Evolutionary conservation across 139 green algal species (phyloP), one percentile per base, ranked within the genome.

Genomic region (Chlamydomonas sp.): DNA sequence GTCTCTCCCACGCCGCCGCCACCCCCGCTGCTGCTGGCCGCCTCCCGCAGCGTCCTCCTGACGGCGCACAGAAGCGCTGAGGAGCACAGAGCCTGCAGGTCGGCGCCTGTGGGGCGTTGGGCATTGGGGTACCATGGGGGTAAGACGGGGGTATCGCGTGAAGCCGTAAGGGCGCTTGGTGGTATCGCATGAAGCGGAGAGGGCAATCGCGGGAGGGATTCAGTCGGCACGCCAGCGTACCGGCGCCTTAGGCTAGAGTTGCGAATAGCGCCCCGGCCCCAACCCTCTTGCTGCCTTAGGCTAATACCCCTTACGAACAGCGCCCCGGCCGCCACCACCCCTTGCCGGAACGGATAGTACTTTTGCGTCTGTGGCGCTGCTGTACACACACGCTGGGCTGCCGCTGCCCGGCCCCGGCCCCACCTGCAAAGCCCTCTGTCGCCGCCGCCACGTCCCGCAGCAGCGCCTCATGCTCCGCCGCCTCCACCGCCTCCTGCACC

Each of bases 51-150:
- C 94, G 89, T 49, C 31, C 31, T 49, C 58, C 90, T 79, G 20
- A 94, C 85, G 0, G 94, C 94, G 2, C 91, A 89, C 90, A 97
- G 73, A 63, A 96, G 89, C 5, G 95, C 95, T 5, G 89, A 90
- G 2, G 91, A 90, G 74, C 90, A 93, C 2, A 98, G 92, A 1
- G 93, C 93, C 16, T 92, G 83, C 63, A 98, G 91, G 89, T 98
- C 96, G 1, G 96, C 96, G 20, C 96, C 95, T 92, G 87, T 69
- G 81, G 9, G 9, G 8, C 14, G 5, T 57, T 59, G 67, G 8
- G n/a, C 60, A 79, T 49, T 67, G 15, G 5, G 31, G 4, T 15
- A 60, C 3, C 63, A 74, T 17, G 20, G 62, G 17, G 3, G 14
- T 15, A 83, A 7, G 63, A 15, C 4, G 16, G 10, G 83, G 67